phyloP scores from a whole-genome alignment of 495 filamentous ascomycete genomes.

The Tricharina praecox region DNA sequence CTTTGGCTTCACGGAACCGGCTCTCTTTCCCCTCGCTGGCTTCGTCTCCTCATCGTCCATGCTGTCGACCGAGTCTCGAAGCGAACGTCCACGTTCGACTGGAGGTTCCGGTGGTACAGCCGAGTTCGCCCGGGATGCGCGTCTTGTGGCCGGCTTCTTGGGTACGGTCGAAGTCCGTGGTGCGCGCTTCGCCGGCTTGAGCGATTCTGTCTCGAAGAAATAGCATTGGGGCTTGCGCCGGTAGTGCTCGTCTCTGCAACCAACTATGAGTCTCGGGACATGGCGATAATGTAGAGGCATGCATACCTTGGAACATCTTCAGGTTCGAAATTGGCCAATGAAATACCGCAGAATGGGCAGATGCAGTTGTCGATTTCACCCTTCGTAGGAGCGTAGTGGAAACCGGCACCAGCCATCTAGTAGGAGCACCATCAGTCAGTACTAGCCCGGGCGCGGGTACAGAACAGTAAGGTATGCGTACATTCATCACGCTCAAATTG shows the following conservation, averaged over 20 bases:
- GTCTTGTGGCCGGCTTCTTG: not conserved
- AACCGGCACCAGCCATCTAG: slow-evolving; percentile 77
- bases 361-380: slow-evolving; percentile 67
- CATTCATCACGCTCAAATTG: slow-evolving; percentile 1
- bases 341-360: slow-evolving; percentile 74
- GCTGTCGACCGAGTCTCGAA: slow-evolving; percentile 1
- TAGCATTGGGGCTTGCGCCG: slow-evolving; percentile 59
- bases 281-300: not conserved
- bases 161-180: slow-evolving; percentile 12
- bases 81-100: not conserved
- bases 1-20: slow-evolving; percentile 5
- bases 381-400: slow-evolving; percentile 69
- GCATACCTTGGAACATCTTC: slow-evolving; percentile 53
- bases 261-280: no score
- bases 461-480: not conserved
- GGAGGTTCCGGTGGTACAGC: not conserved
- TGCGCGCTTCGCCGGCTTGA: slow-evolving; percentile 29
- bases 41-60: slow-evolving; percentile 9
- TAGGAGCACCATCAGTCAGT: not conserved
- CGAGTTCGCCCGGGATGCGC: not conserved
- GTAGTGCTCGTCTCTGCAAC: slow-evolving; percentile 62
- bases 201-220: slow-evolving; percentile 48
- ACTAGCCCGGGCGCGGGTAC: no score
- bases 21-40: not conserved
- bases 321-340: slow-evolving; percentile 80